Conservation (phyloP, 1,284 basidiomycete species). For the Trichosporon sp. region DNA sequence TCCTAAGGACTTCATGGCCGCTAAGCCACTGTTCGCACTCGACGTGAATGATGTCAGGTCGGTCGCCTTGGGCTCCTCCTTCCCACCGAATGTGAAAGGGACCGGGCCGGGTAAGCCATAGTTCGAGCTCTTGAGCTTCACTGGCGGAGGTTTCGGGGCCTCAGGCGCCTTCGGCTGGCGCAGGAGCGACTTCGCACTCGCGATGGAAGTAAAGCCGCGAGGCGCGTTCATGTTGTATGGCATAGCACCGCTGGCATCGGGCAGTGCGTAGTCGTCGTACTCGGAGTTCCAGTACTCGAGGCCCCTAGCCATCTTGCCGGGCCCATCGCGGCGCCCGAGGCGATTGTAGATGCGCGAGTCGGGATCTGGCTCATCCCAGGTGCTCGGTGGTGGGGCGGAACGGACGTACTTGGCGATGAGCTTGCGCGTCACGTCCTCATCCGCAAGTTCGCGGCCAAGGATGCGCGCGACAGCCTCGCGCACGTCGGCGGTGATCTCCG, state of each 20-base stretch:
- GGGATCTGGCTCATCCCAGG: conserved; percentile 40
- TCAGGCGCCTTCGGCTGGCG: conserved; percentile 3
- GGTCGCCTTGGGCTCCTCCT: conserved; percentile 10
- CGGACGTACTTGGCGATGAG: conserved; percentile 41
- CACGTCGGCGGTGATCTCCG: conserved; percentile 29
- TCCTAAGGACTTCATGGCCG: conserved; percentile 28
- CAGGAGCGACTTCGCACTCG: conserved; percentile 14
- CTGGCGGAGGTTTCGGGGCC: conserved; percentile 24
- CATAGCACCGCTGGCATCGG: conserved; percentile 10
- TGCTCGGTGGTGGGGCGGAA: conserved; percentile 38
- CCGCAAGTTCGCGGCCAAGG: conserved; percentile 26
- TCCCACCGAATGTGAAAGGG: conserved; percentile 37
- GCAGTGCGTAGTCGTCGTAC: conserved; percentile 42
- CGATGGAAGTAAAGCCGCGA: conserved; percentile 12
- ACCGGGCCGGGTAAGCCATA: conserved; percentile 32
- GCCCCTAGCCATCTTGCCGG: conserved; percentile 34
- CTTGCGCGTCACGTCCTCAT: conserved; percentile 33
- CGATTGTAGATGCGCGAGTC: conserved; percentile 25
- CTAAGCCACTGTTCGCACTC: conserved; percentile 30
- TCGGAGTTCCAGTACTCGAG: conserved; percentile 46
- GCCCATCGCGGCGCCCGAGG: conserved; percentile 36
- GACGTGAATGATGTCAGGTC: conserved; percentile 23
- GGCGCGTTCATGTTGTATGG: conserved; percentile 12
- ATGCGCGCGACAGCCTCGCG: conserved; percentile 32
- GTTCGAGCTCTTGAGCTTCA: conserved; percentile 29